Base-by-base conservation (phyloP, 2,329 filamentous ascomycete genomes). In the Pseudogymnoascus sp. region DNA sequence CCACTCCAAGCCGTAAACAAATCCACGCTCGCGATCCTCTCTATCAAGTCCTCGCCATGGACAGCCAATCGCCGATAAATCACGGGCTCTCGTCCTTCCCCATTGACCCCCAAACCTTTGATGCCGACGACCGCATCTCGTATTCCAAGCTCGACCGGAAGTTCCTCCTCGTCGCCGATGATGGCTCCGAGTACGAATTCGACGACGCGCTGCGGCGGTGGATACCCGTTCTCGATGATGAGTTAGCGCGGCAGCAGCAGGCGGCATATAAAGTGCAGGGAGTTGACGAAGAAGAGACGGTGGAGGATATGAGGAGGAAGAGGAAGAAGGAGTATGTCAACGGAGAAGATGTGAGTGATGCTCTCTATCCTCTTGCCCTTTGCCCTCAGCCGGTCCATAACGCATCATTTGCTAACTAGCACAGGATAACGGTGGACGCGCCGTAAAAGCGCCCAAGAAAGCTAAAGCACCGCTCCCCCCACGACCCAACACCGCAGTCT, bases 181-280 rank as follows among this genome's bases (percentile, higher is more conserved):
- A 94, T 71, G 91, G 90, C 59, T 82, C 85, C 64, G 92, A 96
- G 73, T 96, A 87, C 76, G 89, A 92, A 72, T 97, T 88, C 76
- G 86, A 95, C 73, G 75, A 81, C 58, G 80, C 79, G 58, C 75
- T 86, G 67, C 86, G 84, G 75, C 82, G 84, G 74, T 97, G 92
- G 92, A 80, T 91, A 60, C 87, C 85, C 66, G 78, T 81, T 71
- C 83, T 81, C 79, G 83, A 86, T 71, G 82, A 86, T 72, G 78
- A 79, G 58, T 72, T 84, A 58, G 70, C 85, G 63, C 81, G 82
- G 68, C 78, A 84, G 72, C 84, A 88, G 71, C 77, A 80, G 71
- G 77, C 81, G 70, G 82, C 81, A 39, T 88, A 87, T 72, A 80
- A 76, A 62, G 78, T 85, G 14, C 73, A 76, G 57, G 84, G 82